Evolutionary conservation across 257 asterid species (phyloP).

Genomic region (Solanum megistacrolobum): DNA sequence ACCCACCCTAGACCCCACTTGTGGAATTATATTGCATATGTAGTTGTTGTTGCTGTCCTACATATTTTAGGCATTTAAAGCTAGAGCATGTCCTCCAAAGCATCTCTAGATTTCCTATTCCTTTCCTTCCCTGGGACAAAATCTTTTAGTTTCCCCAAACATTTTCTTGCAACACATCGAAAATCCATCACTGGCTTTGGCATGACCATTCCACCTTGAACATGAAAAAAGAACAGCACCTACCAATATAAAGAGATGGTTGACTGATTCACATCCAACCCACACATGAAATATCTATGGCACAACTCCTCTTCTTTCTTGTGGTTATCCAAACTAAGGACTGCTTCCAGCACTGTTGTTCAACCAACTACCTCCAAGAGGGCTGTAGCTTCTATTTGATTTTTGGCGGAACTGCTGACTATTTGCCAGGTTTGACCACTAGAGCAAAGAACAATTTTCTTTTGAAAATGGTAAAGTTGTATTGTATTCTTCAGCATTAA

Average conservation of each 20-base stretch:
- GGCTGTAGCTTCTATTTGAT: background rate
- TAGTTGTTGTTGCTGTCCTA: background rate
- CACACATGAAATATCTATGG: background rate
- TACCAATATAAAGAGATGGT: background rate
- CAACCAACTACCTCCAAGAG: background rate
- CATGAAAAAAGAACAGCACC: background rate
- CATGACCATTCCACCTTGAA: background rate
- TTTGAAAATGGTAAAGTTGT: background rate
- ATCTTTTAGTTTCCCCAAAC: background rate
- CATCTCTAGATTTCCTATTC: background rate
- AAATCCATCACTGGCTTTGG: background rate
- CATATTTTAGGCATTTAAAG: background rate
- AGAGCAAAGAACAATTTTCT: background rate
- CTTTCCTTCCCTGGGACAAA: background rate
- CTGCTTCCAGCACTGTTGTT: background rate
- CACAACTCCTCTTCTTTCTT: background rate
- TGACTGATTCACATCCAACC: background rate
- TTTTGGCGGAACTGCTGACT: background rate
- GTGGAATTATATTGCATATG: background rate
- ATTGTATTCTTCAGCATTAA: background rate
- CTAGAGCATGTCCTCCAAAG: background rate
- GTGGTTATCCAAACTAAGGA: background rate
- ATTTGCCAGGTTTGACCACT: background rate
- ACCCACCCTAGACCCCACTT: background rate
- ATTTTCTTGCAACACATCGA: background rate